Conservation (phyloP, 2,329 filamentous ascomycete species). For the Coccinonectria pachysandricola region DNA sequence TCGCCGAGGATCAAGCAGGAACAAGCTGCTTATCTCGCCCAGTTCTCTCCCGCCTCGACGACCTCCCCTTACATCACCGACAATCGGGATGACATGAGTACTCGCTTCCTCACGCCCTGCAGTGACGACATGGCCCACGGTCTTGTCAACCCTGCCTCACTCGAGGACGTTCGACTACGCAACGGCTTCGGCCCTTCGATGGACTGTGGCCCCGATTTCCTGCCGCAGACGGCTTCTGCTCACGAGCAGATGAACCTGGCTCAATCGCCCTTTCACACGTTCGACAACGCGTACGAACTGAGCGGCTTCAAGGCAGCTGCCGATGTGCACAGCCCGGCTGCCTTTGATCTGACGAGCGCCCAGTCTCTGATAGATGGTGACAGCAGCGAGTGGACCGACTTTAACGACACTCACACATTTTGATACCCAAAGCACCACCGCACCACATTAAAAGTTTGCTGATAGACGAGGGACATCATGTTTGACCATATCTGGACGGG, state of each 20-base stretch:
- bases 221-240: conserved; percentile 16
- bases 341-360: conserved; percentile 15
- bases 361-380: conserved; percentile 18
- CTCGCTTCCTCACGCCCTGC: conserved; percentile 41
- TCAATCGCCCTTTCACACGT: conserved; percentile 29
- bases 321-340: conserved; percentile 18
- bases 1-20: conserved; percentile 29
- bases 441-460: no score
- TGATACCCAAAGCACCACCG: no score
- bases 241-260: conserved; percentile 21
- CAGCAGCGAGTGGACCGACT: conserved; percentile 22
- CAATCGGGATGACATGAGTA: conserved; percentile 25
- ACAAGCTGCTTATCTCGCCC: conserved; percentile 18
- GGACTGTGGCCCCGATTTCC: conserved; percentile 18
- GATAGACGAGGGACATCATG: no score
- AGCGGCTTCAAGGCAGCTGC: conserved; percentile 24
- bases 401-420: conserved; percentile 21
- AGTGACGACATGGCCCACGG: conserved; percentile 36
- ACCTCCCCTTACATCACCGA: conserved; percentile 26
- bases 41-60: conserved; percentile 30
- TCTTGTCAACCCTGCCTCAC: conserved; percentile 17
- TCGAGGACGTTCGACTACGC: conserved; percentile 18
- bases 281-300: conserved; percentile 30
- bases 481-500: no score
- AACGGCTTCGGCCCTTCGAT: conserved; percentile 19